phyloP scores from a whole-genome alignment of 2,329 filamentous ascomycete species.

The Calcarisporium arbuscula region DNA sequence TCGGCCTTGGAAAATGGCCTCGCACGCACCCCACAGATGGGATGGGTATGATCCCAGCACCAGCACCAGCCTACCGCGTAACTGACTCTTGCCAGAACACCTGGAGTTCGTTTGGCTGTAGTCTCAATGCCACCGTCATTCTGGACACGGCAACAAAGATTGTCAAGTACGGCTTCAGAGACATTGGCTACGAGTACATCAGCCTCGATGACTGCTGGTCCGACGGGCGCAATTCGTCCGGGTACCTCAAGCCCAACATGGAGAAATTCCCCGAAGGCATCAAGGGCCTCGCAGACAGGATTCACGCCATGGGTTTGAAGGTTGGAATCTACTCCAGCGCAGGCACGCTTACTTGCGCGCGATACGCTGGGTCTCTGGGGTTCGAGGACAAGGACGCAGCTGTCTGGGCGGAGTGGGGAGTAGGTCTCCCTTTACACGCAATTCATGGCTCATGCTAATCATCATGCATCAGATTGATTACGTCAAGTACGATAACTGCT shows the following conservation, averaged over 20 bases:
- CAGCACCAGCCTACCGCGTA: not conserved
- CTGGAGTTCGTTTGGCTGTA: conserved; percentile 9
- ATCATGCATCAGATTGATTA: no score
- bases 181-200: conserved; percentile 22
- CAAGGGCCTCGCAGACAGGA: conserved; percentile 24
- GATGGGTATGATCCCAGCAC: conserved; percentile 5
- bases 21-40: conserved; percentile 9
- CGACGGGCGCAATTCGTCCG: conserved; percentile 15
- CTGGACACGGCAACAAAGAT: conserved; percentile 16
- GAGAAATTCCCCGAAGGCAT: conserved; percentile 31
- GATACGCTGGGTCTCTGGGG: conserved; percentile 37
- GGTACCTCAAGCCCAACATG: conserved; percentile 22
- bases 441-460: no score
- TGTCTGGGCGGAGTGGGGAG: conserved; percentile 45
- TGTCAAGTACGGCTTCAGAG: conserved; percentile 18
- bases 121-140: conserved; percentile 11
- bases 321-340: conserved; percentile 34
- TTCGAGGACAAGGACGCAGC: conserved; percentile 46
- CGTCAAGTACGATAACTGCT: conserved; percentile 47
- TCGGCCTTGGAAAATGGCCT: conserved; percentile 5
- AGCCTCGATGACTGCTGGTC: conserved; percentile 31
- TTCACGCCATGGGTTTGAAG: conserved; percentile 29
- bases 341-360: conserved; percentile 42
- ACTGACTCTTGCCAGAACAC: conserved; percentile 8
- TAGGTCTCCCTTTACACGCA: no score